Base-by-base conservation (phyloP, 768 basidiomycete species). In the Tylopilus vinaceipallidus region DNA sequence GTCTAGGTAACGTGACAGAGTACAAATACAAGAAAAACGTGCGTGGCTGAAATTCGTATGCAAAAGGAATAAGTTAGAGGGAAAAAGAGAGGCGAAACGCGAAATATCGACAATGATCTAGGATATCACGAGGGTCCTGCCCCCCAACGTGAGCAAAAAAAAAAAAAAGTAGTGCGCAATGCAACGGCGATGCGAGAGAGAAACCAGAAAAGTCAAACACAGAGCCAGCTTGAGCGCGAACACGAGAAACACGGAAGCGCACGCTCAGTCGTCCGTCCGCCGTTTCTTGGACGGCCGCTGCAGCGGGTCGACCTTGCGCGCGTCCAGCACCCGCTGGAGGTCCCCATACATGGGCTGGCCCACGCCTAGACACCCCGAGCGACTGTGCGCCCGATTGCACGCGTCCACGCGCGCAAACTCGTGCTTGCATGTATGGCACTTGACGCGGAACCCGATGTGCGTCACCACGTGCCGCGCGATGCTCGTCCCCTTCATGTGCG, bases 391-490 rank as follows among this genome's bases (percentile, higher is more conserved):
- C 47, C 66, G 68, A 52, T 69, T 67, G 20, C 67, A 67, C 17
- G 66, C 66, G 37, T 67, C 67, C 54, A 61, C 65, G 24, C 66
- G 55, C 33, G 66, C 67, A 51, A 67, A 69, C 51, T 65, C 65
- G 50, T 57, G 62, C 53, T 56, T 61, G 56, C 66, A 67, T 16
- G 61, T 56, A 42, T 56, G 46, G 22, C 66, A 67, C 38, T 65
- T 65, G 30, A 69, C 58, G 23, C 67, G 46, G 17, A 58, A 69
- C 1, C 67, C 65, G 17, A 67, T 54, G 17, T 67, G 66, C 35
- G 66, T 67, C 45, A 67, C 61, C 45, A 67, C 65, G 29, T 67
- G 66, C 5, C 67, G 60, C 8, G 66, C 66, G 17, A 67, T 69
- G 16, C 65, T 65, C 37, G 66, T 67, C 10, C 66, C 66, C 42